phyloP scores from a whole-genome alignment of 345 rosid species.

The Sonneratia caseolaris region DNA sequence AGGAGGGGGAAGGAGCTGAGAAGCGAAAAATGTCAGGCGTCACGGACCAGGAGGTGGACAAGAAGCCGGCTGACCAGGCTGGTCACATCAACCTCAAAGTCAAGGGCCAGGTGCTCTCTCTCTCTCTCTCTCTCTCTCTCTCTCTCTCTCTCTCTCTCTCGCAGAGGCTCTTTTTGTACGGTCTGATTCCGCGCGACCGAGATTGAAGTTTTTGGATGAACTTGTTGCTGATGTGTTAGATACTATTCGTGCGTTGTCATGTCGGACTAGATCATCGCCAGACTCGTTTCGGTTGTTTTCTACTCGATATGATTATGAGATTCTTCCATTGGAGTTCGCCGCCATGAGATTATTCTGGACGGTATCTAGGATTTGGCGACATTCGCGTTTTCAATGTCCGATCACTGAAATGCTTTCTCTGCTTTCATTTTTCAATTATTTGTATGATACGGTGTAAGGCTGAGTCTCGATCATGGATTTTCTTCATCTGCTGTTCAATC shows the following conservation, averaged over 20 bases:
- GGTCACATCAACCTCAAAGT: conserved; percentile 4
- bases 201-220: background rate
- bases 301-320: too few species aligned
- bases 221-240: background rate
- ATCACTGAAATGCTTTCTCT: background rate
- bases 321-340: background rate
- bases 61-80: background rate
- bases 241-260: background rate
- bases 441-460: background rate
- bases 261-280: background rate
- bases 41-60: conserved; percentile 9
- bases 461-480: background rate
- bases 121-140: background rate
- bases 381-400: background rate
- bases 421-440: background rate
- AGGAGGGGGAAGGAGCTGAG: background rate
- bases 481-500: too few species aligned
- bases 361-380: background rate
- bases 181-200: background rate
- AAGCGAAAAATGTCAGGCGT: conserved; percentile 2
- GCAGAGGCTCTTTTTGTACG: background rate
- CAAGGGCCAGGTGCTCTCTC: conserved; percentile 12
- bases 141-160: background rate
- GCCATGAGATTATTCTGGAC: background rate
- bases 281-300: background rate